Evolutionary conservation across 1,284 basidiomycete genomes (phyloP).

Genomic region (Ustilago vetiveriae): DNA sequence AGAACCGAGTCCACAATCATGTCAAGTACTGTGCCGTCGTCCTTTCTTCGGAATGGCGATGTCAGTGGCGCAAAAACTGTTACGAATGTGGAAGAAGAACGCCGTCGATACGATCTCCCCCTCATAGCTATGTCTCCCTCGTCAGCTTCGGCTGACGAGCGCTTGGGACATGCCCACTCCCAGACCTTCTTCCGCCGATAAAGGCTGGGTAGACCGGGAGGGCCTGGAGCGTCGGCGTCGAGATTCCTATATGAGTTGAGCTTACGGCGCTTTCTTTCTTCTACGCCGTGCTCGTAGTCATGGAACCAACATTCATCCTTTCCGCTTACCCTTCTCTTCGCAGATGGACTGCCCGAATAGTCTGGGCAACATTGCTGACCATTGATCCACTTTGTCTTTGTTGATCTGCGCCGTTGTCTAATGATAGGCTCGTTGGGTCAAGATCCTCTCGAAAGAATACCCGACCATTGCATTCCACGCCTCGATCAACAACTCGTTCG

Average conservation of each 20-base stretch:
- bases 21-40: conserved; percentile 64
- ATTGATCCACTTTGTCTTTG: neutral
- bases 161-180: conserved; percentile 56
- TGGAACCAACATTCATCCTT: conserved; percentile 52
- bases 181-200: conserved; percentile 67
- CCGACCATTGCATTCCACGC: conserved; percentile 99
- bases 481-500: conserved; percentile 98
- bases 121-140: conserved; percentile 68
- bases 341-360: neutral
- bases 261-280: conserved; percentile 42
- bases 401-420: conserved; percentile 7
- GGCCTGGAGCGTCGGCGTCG: conserved; percentile 55
- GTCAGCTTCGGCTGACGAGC: conserved; percentile 65
- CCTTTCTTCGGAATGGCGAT: conserved; percentile 6
- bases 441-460: conserved; percentile 90
- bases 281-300: conserved; percentile 59
- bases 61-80: conserved; percentile 69
- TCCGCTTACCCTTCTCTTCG: neutral
- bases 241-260: conserved; percentile 63
- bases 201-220: conserved; percentile 61
- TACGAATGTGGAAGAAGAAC: conserved; percentile 75
- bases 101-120: conserved; percentile 68
- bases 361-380: conserved; percentile 20
- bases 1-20: conserved; percentile 58
- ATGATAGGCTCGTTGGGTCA: conserved; percentile 89